Base-by-base conservation (phyloP, 495 filamentous ascomycete genomes). In the Penicillium salamii region DNA sequence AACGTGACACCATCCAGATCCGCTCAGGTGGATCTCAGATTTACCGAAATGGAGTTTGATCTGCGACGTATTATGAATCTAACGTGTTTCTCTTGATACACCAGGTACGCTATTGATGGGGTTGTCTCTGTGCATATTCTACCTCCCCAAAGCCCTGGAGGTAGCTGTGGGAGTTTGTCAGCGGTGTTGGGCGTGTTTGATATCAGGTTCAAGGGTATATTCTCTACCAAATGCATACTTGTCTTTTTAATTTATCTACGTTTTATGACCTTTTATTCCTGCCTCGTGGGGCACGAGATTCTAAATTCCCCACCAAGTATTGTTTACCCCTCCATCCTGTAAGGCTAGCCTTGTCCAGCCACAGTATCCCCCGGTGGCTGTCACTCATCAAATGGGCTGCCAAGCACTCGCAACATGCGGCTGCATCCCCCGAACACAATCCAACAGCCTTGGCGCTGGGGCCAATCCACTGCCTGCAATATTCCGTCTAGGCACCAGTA, bases 1-100 rank as follows among this genome's bases (percentile, higher is more conserved):
- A 91, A 62, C 79, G 89, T 55, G 93, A 97, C 55, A 96, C 89
- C 0, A 83, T 99, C 42, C 90, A 93, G 69, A 89, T 97, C 58
- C 78, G 95, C 44, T 87, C 88, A 50, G 91, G 92, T 41, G 95
- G 93, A 1, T 83, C 81, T 24, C 88, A 95, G 76, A 87, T 98
- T 29, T 95, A 91, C 68, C 78, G 93, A 50, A 89, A 80, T 61
- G 80, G 82, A 44, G 79, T 82, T 41, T 88, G 59, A 67, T 55
- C 19, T 51, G 17, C 52, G 34, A 23, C 32, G 51, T 43, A 33
- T 59, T 44, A 53, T 34, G 46, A 50, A 57, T 61, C 40, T 54
- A 52, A 61, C 26, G 51, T 64, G 55, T 64, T 59, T 29, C 41
- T 44, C 53, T 51, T 23, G 38, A 55, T 57, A 59, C 53, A 55